Percentiles rank a stretch among this genome's conserved stretches.
Conservation (phyloP, 2,329 filamentous ascomycete genomes). For the Uncinocarpus reesii region DNA sequence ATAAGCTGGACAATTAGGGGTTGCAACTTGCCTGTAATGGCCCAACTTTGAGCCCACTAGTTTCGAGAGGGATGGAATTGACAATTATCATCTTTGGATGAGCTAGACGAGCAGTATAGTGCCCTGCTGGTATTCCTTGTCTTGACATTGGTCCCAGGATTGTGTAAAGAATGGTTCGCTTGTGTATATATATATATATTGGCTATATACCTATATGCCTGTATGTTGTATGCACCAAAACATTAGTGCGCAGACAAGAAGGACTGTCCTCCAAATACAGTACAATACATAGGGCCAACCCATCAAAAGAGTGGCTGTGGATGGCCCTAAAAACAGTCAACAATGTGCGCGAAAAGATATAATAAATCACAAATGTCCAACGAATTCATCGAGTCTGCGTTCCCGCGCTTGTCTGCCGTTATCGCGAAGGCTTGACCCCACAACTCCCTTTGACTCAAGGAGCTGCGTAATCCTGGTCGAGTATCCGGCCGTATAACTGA, state of each 20-base stretch:
- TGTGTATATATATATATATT: background rate
- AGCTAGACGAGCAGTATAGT: no score
- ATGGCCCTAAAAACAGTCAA: background rate
- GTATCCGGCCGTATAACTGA: no score
- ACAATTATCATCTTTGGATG: no score
- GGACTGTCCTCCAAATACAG: background rate
- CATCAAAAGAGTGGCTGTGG: conserved; percentile 5
- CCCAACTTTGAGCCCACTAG: no score
- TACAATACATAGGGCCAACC: background rate
- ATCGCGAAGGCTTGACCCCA: background rate
- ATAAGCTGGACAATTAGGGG: no score
- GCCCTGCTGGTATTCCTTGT: no score
- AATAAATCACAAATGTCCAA: background rate
- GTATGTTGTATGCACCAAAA: no score
- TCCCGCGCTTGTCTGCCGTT: background rate
- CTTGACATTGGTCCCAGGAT: no score
- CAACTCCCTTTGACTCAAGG: background rate
- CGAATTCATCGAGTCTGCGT: background rate
- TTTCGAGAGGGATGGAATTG: no score
- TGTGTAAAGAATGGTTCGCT: no score
- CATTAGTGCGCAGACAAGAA: background rate
- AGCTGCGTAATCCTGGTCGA: background rate
- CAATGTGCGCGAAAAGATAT: conserved; percentile 7
- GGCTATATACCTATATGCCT: conserved; percentile 3
- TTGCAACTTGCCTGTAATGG: no score